Evolutionary conservation across 164 flowering plant genomes (phyloP).

Genomic region (Euptelea pleiosperma): DNA sequence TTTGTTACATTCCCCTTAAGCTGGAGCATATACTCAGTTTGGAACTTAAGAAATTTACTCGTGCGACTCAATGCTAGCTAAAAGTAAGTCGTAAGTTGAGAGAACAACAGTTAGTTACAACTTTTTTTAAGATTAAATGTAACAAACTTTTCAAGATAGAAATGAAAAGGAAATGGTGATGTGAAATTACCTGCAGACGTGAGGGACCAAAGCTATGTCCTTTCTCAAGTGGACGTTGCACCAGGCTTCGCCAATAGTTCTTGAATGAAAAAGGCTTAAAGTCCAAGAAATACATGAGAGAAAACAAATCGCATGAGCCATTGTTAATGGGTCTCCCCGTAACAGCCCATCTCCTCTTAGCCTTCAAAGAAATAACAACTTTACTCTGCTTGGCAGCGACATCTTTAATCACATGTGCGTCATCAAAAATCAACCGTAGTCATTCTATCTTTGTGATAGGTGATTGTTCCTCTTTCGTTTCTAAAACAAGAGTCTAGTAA

Average conservation of each 20-base stretch:
- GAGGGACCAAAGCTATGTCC: constrained; percentile 57
- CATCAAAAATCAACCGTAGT: constrained; percentile 85
- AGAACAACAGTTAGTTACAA: no score
- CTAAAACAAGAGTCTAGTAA: constrained; percentile 63
- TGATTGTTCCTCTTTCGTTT: constrained; percentile 29
- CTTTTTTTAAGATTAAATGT: no score
- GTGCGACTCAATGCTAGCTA: no score
- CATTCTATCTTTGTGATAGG: constrained; percentile 68
- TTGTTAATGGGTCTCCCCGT: constrained; percentile 94
- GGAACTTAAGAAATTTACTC: no score
- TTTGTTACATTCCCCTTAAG: no score
- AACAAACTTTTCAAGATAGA: no score
- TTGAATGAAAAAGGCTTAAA: constrained; percentile 86
- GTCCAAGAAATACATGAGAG: constrained; percentile 77
- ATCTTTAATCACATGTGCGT: constrained; percentile 88
- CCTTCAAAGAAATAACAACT: constrained; percentile 62
- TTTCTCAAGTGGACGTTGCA: constrained; percentile 66
- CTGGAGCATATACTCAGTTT: no score
- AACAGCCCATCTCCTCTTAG: constrained; percentile 81
- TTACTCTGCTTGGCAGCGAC: constrained; percentile 48
- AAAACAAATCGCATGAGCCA: constrained; percentile 73
- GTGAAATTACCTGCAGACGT: constrained; percentile 70
- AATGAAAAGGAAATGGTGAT: no score
- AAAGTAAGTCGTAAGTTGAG: no score
- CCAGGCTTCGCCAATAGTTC: constrained; percentile 68